Base-by-base conservation (phyloP, 1,284 basidiomycete genomes). In the Apiotrichum sp. region DNA sequence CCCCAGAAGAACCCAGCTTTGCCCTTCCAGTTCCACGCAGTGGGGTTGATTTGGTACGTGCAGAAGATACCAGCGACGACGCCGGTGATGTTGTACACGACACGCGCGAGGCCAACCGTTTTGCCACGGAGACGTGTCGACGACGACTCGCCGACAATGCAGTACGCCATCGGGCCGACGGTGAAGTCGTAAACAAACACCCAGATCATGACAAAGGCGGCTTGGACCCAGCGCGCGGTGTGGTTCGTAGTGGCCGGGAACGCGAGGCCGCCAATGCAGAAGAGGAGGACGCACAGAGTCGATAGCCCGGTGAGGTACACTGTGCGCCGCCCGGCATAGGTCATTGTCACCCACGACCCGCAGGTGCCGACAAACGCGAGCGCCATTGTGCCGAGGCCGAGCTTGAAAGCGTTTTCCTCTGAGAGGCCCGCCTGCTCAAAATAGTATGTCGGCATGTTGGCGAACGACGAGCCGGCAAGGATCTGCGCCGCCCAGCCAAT, bases 21-120 rank as follows among this genome's bases (percentile, higher is more conserved):
- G 16, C 62, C 62, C 48, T 51, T 57, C 63, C 66, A 68, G 55
- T 65, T 61, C 51, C 66, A 67, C 1, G 53, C 62, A 4, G 51
- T 62, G 1, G 56, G 36, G 54, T 63, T 63, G 35, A 65, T 47
- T 52, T 55, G 48, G 52, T 63, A 63, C 14, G 62, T 59, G 56
- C 57, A 58, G 53, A 65, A 46, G 40, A 67, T 53, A 11, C 57
- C 62, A 9, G 36, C 42, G 1, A 47, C 39, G 13, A 61, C 56
- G 29, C 52, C 76, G 58, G 69, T 68, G 41, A 77, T 63, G 58
- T 76, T 74, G 70, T 78, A 80, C 6, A 65, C 57, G 56, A 72
- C 74, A 34, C 79, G 69, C 14, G 59, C 58, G n/a, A 80, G 70
- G 2, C 75, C 79, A 62, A 80, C 73, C 5, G 79, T 75, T 65